Evolutionary conservation across 768 basidiomycete genomes (phyloP), one percentile per base, ranked within the genome.

Genomic region (Pulveroboletus sp.): DNA sequence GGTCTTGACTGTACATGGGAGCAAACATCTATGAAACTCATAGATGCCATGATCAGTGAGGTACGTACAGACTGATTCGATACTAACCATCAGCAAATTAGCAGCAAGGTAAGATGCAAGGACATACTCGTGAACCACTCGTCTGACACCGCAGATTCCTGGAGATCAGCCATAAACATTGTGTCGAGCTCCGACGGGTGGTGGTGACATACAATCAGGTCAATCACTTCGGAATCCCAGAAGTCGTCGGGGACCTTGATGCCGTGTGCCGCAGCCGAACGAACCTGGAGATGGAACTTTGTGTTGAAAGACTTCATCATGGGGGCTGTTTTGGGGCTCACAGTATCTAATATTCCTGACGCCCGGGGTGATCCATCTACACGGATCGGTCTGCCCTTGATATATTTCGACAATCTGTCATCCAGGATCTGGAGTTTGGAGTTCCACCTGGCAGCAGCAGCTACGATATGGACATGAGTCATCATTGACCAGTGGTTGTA

Each of bases 311-410:
- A 38, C 24, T 12, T 23, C 16, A n/a, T 19, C 27, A 8, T 5
- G 41, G 42, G 19, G 19, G 5, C 20, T 2, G 12, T 24, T 26
- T 29, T 23, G 20, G 19, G n/a, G 50, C 47, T 47, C 40, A 84
- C 83, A 0, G 87, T 87, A 63, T 89, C 87, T 49, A 89, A 71
- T 11, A 91, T 76, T 6, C 87, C 87, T 13, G 81, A 86, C 4
- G 83, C 85, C 45, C 85, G 69, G 2, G 89, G 89, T 60, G 78
- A 81, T 0, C 87, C 86, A 55, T 91, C 86, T 14, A 92, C 70
- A 10, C 86, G 78, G 12, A 93, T 67, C 1, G 86, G 82, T 24
- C 79, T 81, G 0, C 85, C 86, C 19, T 76, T 74, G 27, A 87
- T 67, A 61, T 85, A 86, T 60, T 80, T 85, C 0, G 81, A 85